These are phyloP conservation scores for Pythium phragmitis DNA, from an alignment of 352 stramenopile species.

Conservation along the genomic window DNA sequence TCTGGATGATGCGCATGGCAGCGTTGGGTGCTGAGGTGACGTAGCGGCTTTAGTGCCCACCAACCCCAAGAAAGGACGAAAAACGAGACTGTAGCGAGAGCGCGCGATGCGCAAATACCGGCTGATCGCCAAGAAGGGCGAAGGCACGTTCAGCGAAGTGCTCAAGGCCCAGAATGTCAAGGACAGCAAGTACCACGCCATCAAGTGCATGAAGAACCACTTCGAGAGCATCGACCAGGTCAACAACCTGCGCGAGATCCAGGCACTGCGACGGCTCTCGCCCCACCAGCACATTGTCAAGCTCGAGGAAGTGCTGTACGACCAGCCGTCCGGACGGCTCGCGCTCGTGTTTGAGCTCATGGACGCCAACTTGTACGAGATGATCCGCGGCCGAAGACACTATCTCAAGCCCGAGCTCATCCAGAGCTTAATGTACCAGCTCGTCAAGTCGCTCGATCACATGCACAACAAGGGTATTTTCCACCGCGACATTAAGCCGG, in stretches of 20 bases:
- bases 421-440: slow-evolving; percentile 90
- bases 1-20: slow-evolving; percentile 10
- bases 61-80: not conserved
- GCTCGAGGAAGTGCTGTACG: slow-evolving; percentile 95
- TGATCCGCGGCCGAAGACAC: slow-evolving; percentile 89
- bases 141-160: slow-evolving; percentile 96
- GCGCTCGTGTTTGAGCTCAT: slow-evolving; percentile 97
- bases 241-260: slow-evolving; percentile 96
- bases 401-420: slow-evolving; percentile 87
- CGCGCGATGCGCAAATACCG: slow-evolving; percentile 90
- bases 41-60: not conserved
- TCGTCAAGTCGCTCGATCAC: slow-evolving; percentile 94
- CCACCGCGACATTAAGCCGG: slow-evolving; percentile 95
- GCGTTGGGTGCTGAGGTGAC: not conserved
- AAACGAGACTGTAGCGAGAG: not conserved
- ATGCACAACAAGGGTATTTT: slow-evolving; percentile 98
- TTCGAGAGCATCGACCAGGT: slow-evolving; percentile 96
- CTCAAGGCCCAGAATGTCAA: slow-evolving; percentile 93
- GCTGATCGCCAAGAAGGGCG: slow-evolving; percentile 93
- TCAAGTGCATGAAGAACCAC: slow-evolving; percentile 98
- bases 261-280: slow-evolving; percentile 91
- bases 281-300: slow-evolving; percentile 95
- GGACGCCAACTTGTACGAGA: slow-evolving; percentile 96
- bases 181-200: slow-evolving; percentile 94
- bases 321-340: slow-evolving; percentile 88